Base-by-base conservation (phyloP, 1,284 basidiomycete genomes). In the Papiliotrema terrestris region DNA sequence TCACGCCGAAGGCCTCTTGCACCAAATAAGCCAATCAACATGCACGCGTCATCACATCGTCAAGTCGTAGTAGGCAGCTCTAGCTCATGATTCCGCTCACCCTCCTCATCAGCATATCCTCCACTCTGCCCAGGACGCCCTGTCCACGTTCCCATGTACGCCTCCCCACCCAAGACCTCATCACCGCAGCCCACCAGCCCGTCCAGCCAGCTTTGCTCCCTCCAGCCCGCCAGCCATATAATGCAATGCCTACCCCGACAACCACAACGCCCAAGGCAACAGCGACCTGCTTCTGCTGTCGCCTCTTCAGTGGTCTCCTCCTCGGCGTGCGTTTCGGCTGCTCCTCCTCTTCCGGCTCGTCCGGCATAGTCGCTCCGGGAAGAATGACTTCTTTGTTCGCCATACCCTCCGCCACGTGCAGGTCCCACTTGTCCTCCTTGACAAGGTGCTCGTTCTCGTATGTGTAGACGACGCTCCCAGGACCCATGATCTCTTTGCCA, bases 401-500 rank as follows among this genome's bases (percentile, higher is more conserved):
- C 42, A 55, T 17, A 1, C n/a, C 22, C 43, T 54, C 51, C 2
- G 56, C 56, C 8, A 54, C 51, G n/a, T 37, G 25, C 44, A 58
- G 36, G 17, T 45, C 41, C 54, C 29, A 52, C 29, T 51, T 43
- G 11, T 43, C 53, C 9, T 41, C 15, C 20, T 23, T 23, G 20
- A 25, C 39, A 1, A 37, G 9, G 20, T 13, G 14, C 6, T 39
- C 37, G 1, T 23, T 26, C 6, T 56, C 56, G 54, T 73, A 78
- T 11, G 70, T 77, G 20, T 42, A 45, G 9, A 77, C 68, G 3
- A 70, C 69, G 50, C 72, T 74, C 0, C 66, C 66, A 1, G 54
- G 48, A 0, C 74, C 75, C 57, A 78, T 56, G 26, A 78, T 66
- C 38, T 76, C 71, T 19, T 43, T 46, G 2, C 71, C 73, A 2